These are phyloP conservation scores for Backusella parvicylindrica DNA, from an alignment of 192 early-diverging fungal species.

Conservation along the genomic window DNA sequence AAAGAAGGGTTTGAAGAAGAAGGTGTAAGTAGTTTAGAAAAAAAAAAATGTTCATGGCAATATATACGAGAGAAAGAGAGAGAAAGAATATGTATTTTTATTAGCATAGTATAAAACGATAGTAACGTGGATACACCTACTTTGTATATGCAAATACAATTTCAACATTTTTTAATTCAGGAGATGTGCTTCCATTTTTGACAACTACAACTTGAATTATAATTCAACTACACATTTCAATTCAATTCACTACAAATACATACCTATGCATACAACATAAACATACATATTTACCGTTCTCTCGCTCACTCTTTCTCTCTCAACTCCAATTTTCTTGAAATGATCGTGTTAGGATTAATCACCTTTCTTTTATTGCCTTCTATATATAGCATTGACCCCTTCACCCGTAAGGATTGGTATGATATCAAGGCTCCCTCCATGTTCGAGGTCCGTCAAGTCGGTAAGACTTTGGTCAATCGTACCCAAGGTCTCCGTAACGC, in stretches of 20 bases:
- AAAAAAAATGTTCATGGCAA: not conserved
- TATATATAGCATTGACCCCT: constrained; percentile 87
- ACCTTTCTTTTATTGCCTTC: not conserved
- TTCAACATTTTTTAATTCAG: too few relatives aligned
- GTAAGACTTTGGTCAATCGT: constrained; percentile 99
- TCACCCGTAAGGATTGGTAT: constrained; percentile 99
- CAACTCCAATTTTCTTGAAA: too few relatives aligned
- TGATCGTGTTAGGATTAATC: too few relatives aligned
- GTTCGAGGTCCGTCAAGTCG: constrained; percentile 91
- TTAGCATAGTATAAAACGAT: too few relatives aligned
- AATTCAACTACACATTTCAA: too few relatives aligned
- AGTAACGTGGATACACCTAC: too few relatives aligned
- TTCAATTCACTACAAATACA: too few relatives aligned
- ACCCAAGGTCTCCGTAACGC: constrained; percentile 98
- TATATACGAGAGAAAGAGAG: not conserved
- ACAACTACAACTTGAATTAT: too few relatives aligned
- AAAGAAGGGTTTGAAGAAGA: constrained; percentile 89
- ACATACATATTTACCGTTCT: not conserved
- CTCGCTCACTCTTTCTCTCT: not conserved
- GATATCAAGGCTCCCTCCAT: constrained; percentile 98
- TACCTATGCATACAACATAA: not conserved
- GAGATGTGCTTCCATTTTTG: too few relatives aligned
- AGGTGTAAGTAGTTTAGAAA: constrained; percentile 58
- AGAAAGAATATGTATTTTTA: not conserved
- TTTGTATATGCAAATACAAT: too few relatives aligned